Conservation (phyloP, 2,329 filamentous ascomycete species). For the Colletotrichum sansevieriae region DNA sequence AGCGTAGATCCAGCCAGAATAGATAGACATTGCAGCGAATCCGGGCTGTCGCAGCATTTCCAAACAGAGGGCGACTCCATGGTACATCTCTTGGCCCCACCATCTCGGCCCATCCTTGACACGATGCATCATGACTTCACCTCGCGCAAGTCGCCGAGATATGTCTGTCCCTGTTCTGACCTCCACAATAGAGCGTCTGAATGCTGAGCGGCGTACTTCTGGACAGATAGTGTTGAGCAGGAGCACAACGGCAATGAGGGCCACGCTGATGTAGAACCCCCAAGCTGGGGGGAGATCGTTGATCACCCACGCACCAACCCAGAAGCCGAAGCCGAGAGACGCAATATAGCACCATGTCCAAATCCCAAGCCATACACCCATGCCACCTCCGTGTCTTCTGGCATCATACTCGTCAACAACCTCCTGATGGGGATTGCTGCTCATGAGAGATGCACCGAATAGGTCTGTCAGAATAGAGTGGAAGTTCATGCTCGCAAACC, state of each 20-base stretch:
- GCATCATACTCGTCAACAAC: constrained; percentile 76
- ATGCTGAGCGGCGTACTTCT: constrained; percentile 78
- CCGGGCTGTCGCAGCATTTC: constrained; percentile 82
- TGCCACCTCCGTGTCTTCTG: constrained; percentile 80
- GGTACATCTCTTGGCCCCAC: constrained; percentile 83
- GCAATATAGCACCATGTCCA: constrained; percentile 85
- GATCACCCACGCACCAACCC: constrained; percentile 78
- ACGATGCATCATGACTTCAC: constrained; percentile 83
- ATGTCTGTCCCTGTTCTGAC: constrained; percentile 66
- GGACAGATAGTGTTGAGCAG: constrained; percentile 79
- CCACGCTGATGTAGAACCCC: constrained; percentile 82
- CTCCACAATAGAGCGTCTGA: constrained; percentile 76
- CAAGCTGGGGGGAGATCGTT: constrained; percentile 73
- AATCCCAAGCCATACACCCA: constrained; percentile 83
- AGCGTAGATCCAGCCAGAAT: constrained; percentile 83
- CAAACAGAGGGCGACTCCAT: constrained; percentile 74
- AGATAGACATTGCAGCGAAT: constrained; percentile 79
- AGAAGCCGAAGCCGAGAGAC: constrained; percentile 78
- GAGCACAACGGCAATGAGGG: constrained; percentile 74
- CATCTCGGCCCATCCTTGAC: constrained; percentile 78
- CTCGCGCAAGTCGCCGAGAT: constrained; percentile 73
- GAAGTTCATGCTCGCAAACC: constrained; percentile 84
- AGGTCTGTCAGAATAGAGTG: constrained; percentile 79
- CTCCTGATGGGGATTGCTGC: constrained; percentile 79
- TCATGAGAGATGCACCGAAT: constrained; percentile 82